phyloP scores from a whole-genome alignment of 768 basidiomycete genomes.

The Chiua virens region DNA sequence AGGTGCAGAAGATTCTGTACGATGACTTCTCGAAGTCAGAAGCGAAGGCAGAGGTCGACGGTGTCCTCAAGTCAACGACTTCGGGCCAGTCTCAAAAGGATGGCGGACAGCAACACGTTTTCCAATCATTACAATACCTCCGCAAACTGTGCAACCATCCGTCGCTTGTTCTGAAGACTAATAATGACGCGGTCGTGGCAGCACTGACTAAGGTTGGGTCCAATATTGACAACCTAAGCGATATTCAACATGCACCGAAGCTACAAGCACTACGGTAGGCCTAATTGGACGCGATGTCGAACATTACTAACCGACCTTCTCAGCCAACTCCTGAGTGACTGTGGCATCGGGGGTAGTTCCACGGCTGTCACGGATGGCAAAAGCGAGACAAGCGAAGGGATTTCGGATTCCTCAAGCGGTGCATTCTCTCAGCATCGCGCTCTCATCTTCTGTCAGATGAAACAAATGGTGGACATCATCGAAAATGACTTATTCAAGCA shows the following conservation, averaged over 20 bases:
- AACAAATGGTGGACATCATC: conserved; percentile 98
- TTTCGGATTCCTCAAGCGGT: conserved; percentile 45
- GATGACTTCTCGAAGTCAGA: conserved; percentile 89
- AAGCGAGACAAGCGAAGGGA: conserved; percentile 63
- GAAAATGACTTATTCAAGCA: conserved; percentile 89
- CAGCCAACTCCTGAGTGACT: conserved; percentile 92
- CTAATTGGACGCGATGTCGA: not conserved
- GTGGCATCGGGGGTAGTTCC: conserved; percentile 76
- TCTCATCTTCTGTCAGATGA: conserved; percentile 98
- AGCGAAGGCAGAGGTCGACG: conserved; percentile 62
- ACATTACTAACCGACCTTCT: conserved; percentile 4
- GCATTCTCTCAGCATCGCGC: conserved; percentile 95
- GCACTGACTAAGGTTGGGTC: conserved; percentile 58
- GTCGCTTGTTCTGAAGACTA: conserved; percentile 79
- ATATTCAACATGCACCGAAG: conserved; percentile 93
- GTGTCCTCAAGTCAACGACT: conserved; percentile 53
- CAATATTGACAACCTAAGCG: conserved; percentile 51
- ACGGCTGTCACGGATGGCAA: conserved; percentile 54
- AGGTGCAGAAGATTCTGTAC: conserved; percentile 90
- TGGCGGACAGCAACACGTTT: conserved; percentile 78
- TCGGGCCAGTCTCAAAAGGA: conserved; percentile 35
- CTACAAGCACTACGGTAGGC: conserved; percentile 84
- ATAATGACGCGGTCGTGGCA: conserved; percentile 54
- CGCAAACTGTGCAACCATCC: conserved; percentile 99
- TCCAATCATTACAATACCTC: conserved; percentile 95